phyloP scores from a whole-genome alignment of 1,284 basidiomycete species.

The Leccinum angustisporum region DNA sequence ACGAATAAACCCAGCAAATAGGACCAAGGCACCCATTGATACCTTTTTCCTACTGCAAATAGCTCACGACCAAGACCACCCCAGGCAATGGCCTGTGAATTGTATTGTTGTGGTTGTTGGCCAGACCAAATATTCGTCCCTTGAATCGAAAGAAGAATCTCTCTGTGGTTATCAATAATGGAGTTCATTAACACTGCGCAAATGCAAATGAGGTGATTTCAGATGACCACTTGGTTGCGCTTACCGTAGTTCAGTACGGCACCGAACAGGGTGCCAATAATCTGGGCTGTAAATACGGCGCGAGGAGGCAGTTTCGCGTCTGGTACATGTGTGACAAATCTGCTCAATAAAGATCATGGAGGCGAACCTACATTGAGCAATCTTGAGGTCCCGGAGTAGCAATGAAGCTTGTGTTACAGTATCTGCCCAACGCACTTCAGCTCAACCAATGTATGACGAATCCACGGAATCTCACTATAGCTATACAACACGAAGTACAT shows the following conservation, averaged over 20 bases:
- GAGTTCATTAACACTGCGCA: constrained; percentile 51
- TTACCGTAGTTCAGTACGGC: constrained; percentile 52
- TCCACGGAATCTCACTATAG: constrained; percentile 36
- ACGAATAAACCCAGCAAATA: constrained; percentile 54
- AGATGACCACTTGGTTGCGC: constrained; percentile 7
- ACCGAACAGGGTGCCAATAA: constrained; percentile 48
- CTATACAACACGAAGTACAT: constrained; percentile 59
- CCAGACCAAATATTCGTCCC: constrained; percentile 66
- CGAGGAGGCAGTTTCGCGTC: constrained; percentile 66
- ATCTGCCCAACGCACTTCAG: constrained; percentile 30
- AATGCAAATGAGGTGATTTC: constrained; percentile 1
- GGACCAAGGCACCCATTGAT: constrained; percentile 57
- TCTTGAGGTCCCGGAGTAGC: constrained; percentile 54
- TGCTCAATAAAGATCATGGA: constrained; percentile 1
- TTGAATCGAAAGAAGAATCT: constrained; percentile 43
- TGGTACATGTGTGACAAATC: constrained; percentile 2
- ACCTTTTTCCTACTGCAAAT: constrained; percentile 53
- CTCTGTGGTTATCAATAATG: constrained; percentile 52
- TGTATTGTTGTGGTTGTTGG: constrained; percentile 55
- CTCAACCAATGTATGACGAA: not conserved
- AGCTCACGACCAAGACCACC: constrained; percentile 61
- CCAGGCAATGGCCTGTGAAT: constrained; percentile 64
- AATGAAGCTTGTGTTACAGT: constrained; percentile 45
- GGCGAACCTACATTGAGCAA: constrained; percentile 49
- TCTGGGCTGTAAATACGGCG: constrained; percentile 61